Conservation (phyloP, 139 green algal genomes). For the Gonium pectorale region DNA sequence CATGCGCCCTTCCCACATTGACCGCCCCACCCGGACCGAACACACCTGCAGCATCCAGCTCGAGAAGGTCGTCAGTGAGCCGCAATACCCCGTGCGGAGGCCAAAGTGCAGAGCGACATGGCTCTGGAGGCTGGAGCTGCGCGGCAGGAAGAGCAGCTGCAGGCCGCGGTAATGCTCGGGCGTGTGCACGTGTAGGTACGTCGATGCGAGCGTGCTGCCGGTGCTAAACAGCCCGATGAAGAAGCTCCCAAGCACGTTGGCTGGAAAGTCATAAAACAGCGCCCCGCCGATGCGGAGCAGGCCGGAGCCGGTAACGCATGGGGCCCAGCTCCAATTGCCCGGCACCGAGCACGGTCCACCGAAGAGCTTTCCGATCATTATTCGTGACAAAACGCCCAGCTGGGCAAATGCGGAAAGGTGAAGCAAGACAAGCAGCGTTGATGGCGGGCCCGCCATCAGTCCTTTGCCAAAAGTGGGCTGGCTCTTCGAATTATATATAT, state of each 20-base stretch:
- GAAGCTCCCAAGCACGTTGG: constrained; percentile 83
- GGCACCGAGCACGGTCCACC: constrained; percentile 32
- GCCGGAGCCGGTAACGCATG: constrained; percentile 48
- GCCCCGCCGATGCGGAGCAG: constrained; percentile 36
- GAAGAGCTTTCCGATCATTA: constrained; percentile 56
- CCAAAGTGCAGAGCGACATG: constrained; percentile 74
- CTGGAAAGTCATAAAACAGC: constrained; percentile 81
- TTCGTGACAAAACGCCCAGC: constrained; percentile 45
- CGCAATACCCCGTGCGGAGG: constrained; percentile 87
- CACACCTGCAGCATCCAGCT: constrained; percentile 76
- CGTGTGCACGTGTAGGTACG: neutral
- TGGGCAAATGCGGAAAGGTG: constrained; percentile 59
- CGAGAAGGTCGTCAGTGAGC: constrained; percentile 89
- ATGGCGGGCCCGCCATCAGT: too few relatives aligned
- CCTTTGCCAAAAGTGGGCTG: too few relatives aligned
- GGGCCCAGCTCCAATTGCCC: constrained; percentile 26
- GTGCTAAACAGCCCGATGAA: constrained; percentile 78
- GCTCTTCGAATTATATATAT: too few relatives aligned
- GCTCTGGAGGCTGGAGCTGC: constrained; percentile 63
- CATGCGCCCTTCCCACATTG: too few relatives aligned
- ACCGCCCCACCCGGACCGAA: too few relatives aligned
- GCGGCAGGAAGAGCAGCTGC: constrained; percentile 65
- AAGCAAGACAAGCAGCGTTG: neutral
- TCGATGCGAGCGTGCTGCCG: constrained; percentile 36
- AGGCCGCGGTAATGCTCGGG: neutral